These are phyloP conservation scores for Phoenix dactylifera DNA, from an alignment of 176 grass and related monocot species.

Conservation along the genomic window DNA sequence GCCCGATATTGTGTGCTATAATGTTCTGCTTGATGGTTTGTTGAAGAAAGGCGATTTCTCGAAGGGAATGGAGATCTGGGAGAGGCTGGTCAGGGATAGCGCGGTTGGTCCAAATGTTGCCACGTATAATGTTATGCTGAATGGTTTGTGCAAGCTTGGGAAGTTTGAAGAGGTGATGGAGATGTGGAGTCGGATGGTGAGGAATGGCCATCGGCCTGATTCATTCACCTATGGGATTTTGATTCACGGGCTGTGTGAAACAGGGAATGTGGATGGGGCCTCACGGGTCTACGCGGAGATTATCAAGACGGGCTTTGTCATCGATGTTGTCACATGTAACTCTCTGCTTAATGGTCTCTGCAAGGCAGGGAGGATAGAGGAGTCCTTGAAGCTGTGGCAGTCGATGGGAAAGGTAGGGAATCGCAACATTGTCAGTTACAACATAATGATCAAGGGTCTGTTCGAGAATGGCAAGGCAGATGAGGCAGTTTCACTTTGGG, in stretches of 20 bases:
- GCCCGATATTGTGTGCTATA: conserved; percentile 66
- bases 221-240: conserved; percentile 59
- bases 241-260: conserved; percentile 64
- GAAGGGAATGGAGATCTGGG: conserved; percentile 74
- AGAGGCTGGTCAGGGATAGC: conserved; percentile 39
- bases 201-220: conserved; percentile 53
- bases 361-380: conserved; percentile 30
- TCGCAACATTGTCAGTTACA: conserved; percentile 47
- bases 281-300: conserved; percentile 56
- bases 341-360: conserved; percentile 59
- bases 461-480: conserved; percentile 47
- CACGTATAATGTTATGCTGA: conserved; percentile 81
- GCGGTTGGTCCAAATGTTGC: conserved; percentile 35
- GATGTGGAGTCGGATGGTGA: conserved; percentile 72
- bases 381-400: conserved; percentile 59
- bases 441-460: conserved; percentile 71
- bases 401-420: conserved; percentile 24
- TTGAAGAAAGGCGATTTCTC: conserved; percentile 41
- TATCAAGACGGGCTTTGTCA: conserved; percentile 51
- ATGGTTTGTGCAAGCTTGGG: conserved; percentile 72
- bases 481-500: conserved; percentile 45
- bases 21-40: conserved; percentile 49
- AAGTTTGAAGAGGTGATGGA: conserved; percentile 50
- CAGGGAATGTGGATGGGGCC: conserved; percentile 51
- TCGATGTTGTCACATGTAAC: conserved; percentile 67